Conservation (phyloP, 495 filamentous ascomycete genomes). For the Aspergillus ellipticus region DNA sequence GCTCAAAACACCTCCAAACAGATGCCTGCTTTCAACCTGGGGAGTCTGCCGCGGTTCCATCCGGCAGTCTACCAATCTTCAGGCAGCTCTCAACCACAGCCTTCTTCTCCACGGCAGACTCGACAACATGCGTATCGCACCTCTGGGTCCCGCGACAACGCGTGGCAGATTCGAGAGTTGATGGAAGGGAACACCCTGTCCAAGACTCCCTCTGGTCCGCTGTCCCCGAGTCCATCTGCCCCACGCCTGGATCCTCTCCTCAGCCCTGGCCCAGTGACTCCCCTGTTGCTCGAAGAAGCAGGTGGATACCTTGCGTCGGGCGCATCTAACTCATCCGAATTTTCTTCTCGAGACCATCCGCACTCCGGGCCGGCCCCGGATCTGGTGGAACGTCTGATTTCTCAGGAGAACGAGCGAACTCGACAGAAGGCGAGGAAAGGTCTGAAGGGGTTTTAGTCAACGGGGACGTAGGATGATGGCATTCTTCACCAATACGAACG, state of each 20-base stretch:
- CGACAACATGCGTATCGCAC: conserved; percentile 34
- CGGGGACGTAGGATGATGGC: not conserved
- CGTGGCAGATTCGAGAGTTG: conserved; percentile 39
- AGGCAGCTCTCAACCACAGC: conserved; percentile 22
- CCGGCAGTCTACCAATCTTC: conserved; percentile 44
- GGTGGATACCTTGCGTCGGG: conserved; percentile 52
- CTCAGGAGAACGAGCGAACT: conserved; percentile 37
- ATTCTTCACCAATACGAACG: not conserved
- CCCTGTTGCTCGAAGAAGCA: conserved; percentile 62
- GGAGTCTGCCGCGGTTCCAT: conserved; percentile 46
- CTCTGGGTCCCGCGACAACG: conserved; percentile 33
- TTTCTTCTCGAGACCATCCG: conserved; percentile 19
- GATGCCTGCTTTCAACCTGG: conserved; percentile 36
- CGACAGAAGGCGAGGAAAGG: conserved; percentile 32
- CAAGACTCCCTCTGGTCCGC: conserved; percentile 26
- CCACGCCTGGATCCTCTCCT: conserved; percentile 64
- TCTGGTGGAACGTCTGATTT: conserved; percentile 35
- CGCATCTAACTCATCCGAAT: conserved; percentile 19
- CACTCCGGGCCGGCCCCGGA: conserved; percentile 28
- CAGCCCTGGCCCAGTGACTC: conserved; percentile 77
- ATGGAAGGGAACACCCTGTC: conserved; percentile 24
- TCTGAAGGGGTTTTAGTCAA: conserved; percentile 29
- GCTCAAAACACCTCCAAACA: conserved; percentile 29
- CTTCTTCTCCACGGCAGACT: conserved; percentile 31
- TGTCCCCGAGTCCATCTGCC: conserved; percentile 48